Conservation (phyloP, 2,329 filamentous ascomycete species). For the Fusarium agapanthi region DNA sequence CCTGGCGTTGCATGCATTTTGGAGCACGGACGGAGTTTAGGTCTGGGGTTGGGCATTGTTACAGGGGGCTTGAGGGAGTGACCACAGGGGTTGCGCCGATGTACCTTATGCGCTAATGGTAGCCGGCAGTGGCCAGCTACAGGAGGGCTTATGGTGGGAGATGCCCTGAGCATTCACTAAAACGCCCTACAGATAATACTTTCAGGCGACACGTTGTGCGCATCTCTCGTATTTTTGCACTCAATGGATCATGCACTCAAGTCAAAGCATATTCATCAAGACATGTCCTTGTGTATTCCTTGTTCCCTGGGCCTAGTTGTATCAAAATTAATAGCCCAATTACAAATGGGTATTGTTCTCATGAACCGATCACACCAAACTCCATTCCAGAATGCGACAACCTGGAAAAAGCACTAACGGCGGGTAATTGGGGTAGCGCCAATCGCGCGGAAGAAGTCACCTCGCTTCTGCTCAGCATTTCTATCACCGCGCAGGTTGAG, state of each 20-base stretch:
- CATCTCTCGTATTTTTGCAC: neutral
- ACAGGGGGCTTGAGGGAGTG: neutral
- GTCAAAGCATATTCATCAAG: neutral
- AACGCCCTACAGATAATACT: neutral
- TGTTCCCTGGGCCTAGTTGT: neutral
- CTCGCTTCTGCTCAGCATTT: neutral
- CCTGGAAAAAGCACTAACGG: neutral
- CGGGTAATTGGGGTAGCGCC: neutral
- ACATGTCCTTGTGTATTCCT: neutral
- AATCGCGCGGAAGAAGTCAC: neutral
- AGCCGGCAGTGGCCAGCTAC: fast-evolving
- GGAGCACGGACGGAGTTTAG: neutral
- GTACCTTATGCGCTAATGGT: neutral
- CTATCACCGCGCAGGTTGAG: neutral
- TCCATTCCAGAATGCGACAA: neutral
- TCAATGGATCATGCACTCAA: neutral
- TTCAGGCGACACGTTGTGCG: no score
- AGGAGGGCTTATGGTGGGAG: fast-evolving
- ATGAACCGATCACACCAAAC: neutral
- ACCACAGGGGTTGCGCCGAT: neutral
- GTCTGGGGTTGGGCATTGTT: neutral
- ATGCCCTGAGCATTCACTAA: neutral
- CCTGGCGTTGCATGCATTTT: fast-evolving
- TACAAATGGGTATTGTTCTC: neutral
- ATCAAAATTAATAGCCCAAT: neutral